Conservation (phyloP, 805 yeast genomes). For the Yarrowia keelungensis region DNA sequence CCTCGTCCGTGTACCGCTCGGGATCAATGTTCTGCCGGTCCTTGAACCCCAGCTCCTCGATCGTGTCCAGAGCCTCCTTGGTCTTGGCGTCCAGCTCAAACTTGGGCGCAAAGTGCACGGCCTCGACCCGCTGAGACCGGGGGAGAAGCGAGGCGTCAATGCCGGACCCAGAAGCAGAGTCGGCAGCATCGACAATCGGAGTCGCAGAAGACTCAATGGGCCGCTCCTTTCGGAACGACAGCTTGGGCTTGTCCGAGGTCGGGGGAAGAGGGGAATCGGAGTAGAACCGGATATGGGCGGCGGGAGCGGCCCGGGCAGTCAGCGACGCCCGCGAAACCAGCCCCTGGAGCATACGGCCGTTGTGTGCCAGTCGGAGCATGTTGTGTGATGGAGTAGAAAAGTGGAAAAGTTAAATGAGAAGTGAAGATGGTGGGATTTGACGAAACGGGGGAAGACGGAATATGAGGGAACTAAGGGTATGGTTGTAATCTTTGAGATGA, state of each 20-base stretch:
- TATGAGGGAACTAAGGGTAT: neutral
- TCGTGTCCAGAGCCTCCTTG: conserved; percentile 28
- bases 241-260: neutral
- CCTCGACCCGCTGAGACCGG: conserved; percentile 12
- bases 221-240: conserved; percentile 13
- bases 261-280: conserved; percentile 9
- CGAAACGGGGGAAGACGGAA: neutral
- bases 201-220: conserved; percentile 6
- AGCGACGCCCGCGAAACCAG: neutral
- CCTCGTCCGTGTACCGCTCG: conserved; percentile 23
- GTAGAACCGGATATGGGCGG: neutral
- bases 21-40: conserved; percentile 12
- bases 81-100: neutral
- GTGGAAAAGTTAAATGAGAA: neutral
- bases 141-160: conserved; percentile 7
- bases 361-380: conserved; percentile 35
- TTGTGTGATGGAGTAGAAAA: conserved; percentile 18
- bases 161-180: neutral
- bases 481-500: neutral
- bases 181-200: neutral
- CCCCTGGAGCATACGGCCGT: no score
- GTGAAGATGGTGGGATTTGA: no score
- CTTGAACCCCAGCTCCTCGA: conserved; percentile 28
- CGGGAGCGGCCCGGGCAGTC: conserved; percentile 2
- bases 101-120: conserved; percentile 13